A percentile compares a stretch with the other conserved stretches of the same genome.
phyloP scores from a whole-genome alignment of 2,329 filamentous ascomycete species.

The Fusarium nelsonii region DNA sequence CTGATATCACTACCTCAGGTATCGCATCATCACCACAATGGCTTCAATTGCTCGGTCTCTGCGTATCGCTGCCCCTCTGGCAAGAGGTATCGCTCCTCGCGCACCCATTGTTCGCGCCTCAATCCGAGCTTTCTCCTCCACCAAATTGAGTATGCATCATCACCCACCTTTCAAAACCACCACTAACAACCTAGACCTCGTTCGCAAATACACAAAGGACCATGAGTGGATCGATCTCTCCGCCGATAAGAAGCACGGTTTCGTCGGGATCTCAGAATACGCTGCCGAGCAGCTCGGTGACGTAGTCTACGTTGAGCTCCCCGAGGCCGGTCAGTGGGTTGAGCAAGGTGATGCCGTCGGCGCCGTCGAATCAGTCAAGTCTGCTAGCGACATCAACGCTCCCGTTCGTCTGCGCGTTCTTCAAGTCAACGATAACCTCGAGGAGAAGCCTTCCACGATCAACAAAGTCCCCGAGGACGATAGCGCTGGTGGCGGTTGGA shows the following conservation, averaged over 20 bases:
- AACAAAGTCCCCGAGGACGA: conserved; percentile 90
- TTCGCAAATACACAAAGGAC: conserved; percentile 93
- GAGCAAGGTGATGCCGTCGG: conserved; percentile 85
- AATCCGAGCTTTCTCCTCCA: conserved; percentile 56
- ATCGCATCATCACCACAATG: conserved; percentile 57
- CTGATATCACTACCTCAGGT: conserved; percentile 35
- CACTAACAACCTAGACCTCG: conserved; percentile 60
- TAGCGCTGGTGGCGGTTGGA: conserved; percentile 84
- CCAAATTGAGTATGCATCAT: conserved; percentile 51
- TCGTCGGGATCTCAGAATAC: conserved; percentile 88
- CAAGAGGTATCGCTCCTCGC: conserved; percentile 55
- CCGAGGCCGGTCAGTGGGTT: conserved; percentile 74
- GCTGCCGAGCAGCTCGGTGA: conserved; percentile 93
- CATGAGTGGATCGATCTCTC: conserved; percentile 98
- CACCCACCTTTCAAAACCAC: conserved; percentile 10
- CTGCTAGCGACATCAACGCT: conserved; percentile 95
- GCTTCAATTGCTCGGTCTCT: conserved; percentile 71
- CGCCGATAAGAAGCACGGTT: conserved; percentile 83
- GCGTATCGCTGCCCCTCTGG: conserved; percentile 62
- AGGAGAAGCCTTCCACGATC: conserved; percentile 87
- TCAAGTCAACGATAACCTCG: conserved; percentile 78
- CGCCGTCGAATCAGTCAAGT: conserved; percentile 98
- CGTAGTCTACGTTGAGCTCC: conserved; percentile 97
- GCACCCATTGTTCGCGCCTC: conserved; percentile 59
- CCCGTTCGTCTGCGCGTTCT: conserved; percentile 83